Percentiles rank a stretch among this genome's conserved stretches.
These are phyloP conservation scores for Raphanus raphanistrum DNA, from an alignment of 345 rosid genomes.

Conservation along the genomic window DNA sequence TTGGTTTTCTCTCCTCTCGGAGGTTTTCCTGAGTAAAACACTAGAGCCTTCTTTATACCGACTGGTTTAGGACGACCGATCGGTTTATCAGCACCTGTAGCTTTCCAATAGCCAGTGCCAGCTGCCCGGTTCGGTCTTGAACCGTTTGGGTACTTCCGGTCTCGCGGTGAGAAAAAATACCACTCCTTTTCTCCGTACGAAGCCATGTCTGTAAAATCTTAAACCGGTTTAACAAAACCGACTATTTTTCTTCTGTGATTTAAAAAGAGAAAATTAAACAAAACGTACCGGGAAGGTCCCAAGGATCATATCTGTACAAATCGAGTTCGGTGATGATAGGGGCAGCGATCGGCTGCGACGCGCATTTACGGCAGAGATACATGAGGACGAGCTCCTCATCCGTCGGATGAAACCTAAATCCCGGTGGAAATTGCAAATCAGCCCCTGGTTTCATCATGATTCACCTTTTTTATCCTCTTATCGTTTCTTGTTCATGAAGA, in stretches of 20 bases:
- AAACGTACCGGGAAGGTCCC: conserved; percentile 84
- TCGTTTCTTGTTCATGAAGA: background rate
- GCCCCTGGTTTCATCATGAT: conserved; percentile 46
- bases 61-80: conserved; percentile 75
- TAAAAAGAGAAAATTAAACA: too few species aligned
- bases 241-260: background rate
- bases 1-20: conserved; percentile 89
- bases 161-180: conserved; percentile 92
- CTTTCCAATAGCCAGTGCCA: conserved; percentile 94
- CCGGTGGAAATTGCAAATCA: conserved; percentile 71
- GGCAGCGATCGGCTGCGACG: conserved; percentile 69
- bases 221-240: background rate
- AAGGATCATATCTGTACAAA: conserved; percentile 77
- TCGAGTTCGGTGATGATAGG: conserved; percentile 82
- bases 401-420: conserved; percentile 94
- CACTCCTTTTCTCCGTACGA: conserved; percentile 92
- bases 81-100: conserved; percentile 97
- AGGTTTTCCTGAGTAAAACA: conserved; percentile 86
- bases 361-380: conserved; percentile 81
- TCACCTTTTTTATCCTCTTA: background rate
- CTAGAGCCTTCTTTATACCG: conserved; percentile 90
- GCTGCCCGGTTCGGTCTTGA: conserved; percentile 94
- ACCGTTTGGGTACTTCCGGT: conserved; percentile 90
- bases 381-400: conserved; percentile 95
- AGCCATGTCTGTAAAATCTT: conserved; percentile 55